Evolutionary conservation across 2,329 filamentous ascomycete species (phyloP).

Genomic region (Stagonosporopsis vannaccii): DNA sequence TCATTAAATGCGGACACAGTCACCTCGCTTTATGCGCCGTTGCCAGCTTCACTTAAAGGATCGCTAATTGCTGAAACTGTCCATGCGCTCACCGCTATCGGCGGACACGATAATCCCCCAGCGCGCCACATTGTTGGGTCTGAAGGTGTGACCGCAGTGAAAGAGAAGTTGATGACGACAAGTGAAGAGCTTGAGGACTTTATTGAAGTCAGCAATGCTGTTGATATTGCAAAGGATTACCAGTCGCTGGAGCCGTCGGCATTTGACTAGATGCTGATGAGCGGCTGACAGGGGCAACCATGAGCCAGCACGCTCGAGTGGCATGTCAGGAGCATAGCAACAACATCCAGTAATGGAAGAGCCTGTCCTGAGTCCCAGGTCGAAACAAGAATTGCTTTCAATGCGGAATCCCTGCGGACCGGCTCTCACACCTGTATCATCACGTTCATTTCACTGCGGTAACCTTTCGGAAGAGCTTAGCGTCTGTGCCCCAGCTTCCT

Average conservation of each 20-base stretch:
- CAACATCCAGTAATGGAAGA: too few species aligned
- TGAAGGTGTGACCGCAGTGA: conserved; percentile 86
- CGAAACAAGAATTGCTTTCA: too few species aligned
- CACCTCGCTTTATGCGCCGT: conserved; percentile 75
- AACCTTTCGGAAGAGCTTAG: too few species aligned
- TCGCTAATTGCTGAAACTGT: conserved; percentile 86
- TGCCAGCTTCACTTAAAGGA: conserved; percentile 72
- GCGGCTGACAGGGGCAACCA: too few species aligned
- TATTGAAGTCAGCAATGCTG: conserved; percentile 84
- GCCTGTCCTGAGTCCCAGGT: too few species aligned
- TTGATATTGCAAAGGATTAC: conserved; percentile 67
- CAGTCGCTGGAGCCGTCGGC: conserved; percentile 12
- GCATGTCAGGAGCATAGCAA: too few species aligned
- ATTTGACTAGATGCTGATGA: neutral
- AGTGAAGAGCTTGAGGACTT: conserved; percentile 97
- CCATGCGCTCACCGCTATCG: conserved; percentile 88
- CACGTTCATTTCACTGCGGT: too few species aligned
- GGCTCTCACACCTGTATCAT: too few species aligned
- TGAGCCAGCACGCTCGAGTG: too few species aligned
- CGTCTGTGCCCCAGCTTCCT: too few species aligned
- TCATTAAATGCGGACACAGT: conserved; percentile 58
- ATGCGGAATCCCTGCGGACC: too few species aligned
- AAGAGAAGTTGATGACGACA: conserved; percentile 95
- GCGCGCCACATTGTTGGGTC: conserved; percentile 92
- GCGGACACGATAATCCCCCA: conserved; percentile 94